These are phyloP conservation scores for Wickerhamiella alocasiicola DNA, from an alignment of 805 yeast genomes.

Conservation along the genomic window DNA sequence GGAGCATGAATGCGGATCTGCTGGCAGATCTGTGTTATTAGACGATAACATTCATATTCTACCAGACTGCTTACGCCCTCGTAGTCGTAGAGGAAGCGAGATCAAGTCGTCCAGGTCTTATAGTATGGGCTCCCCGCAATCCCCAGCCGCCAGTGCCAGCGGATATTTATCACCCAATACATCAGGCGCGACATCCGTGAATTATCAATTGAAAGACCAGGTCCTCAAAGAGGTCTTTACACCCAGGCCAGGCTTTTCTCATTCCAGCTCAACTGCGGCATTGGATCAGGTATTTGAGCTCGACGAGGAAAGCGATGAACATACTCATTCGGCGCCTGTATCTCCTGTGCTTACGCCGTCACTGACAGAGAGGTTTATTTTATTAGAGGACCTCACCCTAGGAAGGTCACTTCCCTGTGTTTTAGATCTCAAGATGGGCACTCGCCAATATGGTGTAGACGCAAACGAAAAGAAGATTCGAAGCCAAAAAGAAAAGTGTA, in stretches of 20 bases:
- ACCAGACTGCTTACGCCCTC: conserved; percentile 59
- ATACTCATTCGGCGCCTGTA: conserved; percentile 9
- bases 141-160: no score
- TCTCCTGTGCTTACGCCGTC: conserved; percentile 9
- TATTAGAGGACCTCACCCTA: conserved; percentile 80
- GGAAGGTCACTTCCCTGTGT: conserved; percentile 82
- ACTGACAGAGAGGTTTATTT: conserved; percentile 63
- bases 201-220: conserved; percentile 56
- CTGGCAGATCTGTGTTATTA: conserved; percentile 42
- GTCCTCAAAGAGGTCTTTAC: conserved; percentile 59
- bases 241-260: not conserved
- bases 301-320: conserved; percentile 4
- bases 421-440: conserved; percentile 93
- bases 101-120: not conserved
- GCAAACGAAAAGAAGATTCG: conserved; percentile 57
- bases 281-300: conserved; percentile 8
- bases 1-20: conserved; percentile 4
- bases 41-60: conserved; percentile 88
- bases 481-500: conserved; percentile 76
- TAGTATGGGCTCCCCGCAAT: not conserved
- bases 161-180: conserved; percentile 5
- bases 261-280: not conserved
- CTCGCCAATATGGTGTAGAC: conserved; percentile 95
- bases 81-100: conserved; percentile 8
- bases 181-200: conserved; percentile 52